Base-by-base conservation (phyloP, 257 asterid species). In the Jaltomata sinuosa region DNA sequence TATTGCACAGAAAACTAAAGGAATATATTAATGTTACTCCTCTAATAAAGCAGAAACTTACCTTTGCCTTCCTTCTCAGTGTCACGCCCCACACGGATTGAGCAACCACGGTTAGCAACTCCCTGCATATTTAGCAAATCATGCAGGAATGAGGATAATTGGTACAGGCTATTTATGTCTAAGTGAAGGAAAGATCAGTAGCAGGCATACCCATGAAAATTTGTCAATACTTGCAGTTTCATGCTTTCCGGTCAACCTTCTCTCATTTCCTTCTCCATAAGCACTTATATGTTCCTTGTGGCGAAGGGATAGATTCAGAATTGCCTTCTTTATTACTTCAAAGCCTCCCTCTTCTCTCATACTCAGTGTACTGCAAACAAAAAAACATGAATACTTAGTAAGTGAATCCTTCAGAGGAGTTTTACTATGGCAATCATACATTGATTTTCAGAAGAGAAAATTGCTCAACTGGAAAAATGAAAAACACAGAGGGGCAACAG, bases 31-130 rank as follows among this genome's bases (percentile, higher is more conserved):
- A 18, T 49, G 45, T 76, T 16, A 29, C 52, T 40, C 71, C 45
- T 59, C 67, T 57, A 19, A 45, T 65, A 12, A 55, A 32, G 22
- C 40, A 47, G 19, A 82, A 77, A 14, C 16, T 68, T 90, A 93
- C 98, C 99, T 90, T 96, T 96, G 87, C 99, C 99, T 0, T 42
- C 50, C 88, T 93, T 90, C 93, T 96, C 99, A 21, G 99, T 96
- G 85, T 96, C 99, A 84, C 99, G 98, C 29, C 99, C 99, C 93
- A 96, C 99, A 85, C 98, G 98, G 79, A 96, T 96, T 52, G 99
- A 96, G 90, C 95, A 91, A 86, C 99, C 98, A 69, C 99, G 98
- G 88, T 96, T 94, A 85, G 99, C 98, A 85, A 96, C 99, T 86
- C 99, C 99, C 99, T 96, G 94, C 76, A 85, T 65, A 79, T 82